Evolutionary conservation across 2,329 filamentous ascomycete species (phyloP).

Genomic region (Paraconiothyrium sp.): DNA sequence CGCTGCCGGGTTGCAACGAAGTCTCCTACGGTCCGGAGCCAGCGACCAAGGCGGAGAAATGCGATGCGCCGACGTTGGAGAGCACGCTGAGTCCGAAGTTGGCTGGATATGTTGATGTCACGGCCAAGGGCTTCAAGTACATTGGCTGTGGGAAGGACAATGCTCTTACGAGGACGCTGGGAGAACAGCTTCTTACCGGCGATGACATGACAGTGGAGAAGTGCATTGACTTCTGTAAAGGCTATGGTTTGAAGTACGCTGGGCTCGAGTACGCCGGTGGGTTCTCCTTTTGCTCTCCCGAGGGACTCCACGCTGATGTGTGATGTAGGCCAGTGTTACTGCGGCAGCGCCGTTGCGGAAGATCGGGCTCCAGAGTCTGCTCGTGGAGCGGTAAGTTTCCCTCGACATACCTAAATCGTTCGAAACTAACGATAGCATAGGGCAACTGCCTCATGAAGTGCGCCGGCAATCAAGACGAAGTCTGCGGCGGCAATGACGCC

Average conservation of each 20-base stretch:
- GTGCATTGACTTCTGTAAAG: constrained; percentile 65
- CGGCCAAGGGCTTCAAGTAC: constrained; percentile 63
- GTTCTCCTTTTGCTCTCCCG: not conserved
- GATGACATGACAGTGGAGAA: constrained; percentile 63
- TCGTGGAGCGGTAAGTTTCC: constrained; percentile 3
- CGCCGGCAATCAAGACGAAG: constrained; percentile 54
- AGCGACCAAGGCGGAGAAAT: constrained; percentile 20
- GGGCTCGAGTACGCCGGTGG: constrained; percentile 61
- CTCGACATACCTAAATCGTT: not conserved
- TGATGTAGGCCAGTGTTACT: constrained; percentile 65
- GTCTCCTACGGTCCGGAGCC: constrained; percentile 51
- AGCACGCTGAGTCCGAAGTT: constrained; percentile 56
- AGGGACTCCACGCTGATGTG: not conserved
- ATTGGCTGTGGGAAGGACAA: constrained; percentile 67
- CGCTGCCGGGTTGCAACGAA: constrained; percentile 66
- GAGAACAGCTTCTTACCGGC: constrained; percentile 30
- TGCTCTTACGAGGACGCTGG: constrained; percentile 41
- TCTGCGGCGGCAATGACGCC: constrained; percentile 27
- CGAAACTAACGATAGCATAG: constrained; percentile 37
- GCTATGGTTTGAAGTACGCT: constrained; percentile 61
- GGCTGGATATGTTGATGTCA: constrained; percentile 54
- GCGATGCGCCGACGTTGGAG: constrained; percentile 23
- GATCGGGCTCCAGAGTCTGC: constrained; percentile 29
- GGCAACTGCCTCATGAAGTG: constrained; percentile 65
- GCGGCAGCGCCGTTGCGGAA: constrained; percentile 36